Evolutionary conservation across 2,329 filamentous ascomycete genomes (phyloP), one percentile per base, ranked within the genome.

Genomic region (Trichoderma gracile): DNA sequence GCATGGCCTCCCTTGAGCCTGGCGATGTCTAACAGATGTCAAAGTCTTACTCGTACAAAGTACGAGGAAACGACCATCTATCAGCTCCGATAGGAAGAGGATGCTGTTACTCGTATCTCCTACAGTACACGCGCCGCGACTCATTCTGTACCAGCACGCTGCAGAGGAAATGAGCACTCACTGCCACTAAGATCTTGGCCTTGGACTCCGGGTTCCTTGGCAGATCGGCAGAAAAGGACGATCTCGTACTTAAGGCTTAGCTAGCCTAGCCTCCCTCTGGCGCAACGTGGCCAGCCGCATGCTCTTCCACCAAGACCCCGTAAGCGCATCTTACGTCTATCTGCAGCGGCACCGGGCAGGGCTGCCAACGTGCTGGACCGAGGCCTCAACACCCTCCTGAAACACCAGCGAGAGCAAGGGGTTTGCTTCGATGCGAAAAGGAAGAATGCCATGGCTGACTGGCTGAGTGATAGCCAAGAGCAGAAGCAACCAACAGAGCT

Each of bases 171-270:
- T n/a, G n/a, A n/a, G n/a, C n/a, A n/a, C n/a, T n/a, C n/a, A n/a
- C 33, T 38, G 12, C 33, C 33, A 38, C 33, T 38, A 52, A 50
- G 49, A 52, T 57, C 42, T 47, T 15, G 55, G 30, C 30, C 49
- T 52, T 52, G 49, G 25, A 30, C 55, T 58, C 55, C 42, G 25
- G 55, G 42, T 30, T 38, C 47, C 57, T 53, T 53, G 58, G 49
- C 58, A 61, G 58, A 61, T 61, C 49, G 42, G 54, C 54, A 57
- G 12, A 45, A 57, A n/a, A 25, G n/a, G 46, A 38, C 57, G 57
- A 60, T 60, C 57, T 33, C 25, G 30, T 43, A 27, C 47, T 45
- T 53, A 53, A 61, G 58, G 47, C 58, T 61, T 61, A 61, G 58
- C 47, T 61, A 61, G 47, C 38, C 47, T 61, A 61, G 47, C 38